These are phyloP conservation scores for Blastobotrys elegans DNA, from an alignment of 1,139 yeast genomes.

Conservation along the genomic window DNA sequence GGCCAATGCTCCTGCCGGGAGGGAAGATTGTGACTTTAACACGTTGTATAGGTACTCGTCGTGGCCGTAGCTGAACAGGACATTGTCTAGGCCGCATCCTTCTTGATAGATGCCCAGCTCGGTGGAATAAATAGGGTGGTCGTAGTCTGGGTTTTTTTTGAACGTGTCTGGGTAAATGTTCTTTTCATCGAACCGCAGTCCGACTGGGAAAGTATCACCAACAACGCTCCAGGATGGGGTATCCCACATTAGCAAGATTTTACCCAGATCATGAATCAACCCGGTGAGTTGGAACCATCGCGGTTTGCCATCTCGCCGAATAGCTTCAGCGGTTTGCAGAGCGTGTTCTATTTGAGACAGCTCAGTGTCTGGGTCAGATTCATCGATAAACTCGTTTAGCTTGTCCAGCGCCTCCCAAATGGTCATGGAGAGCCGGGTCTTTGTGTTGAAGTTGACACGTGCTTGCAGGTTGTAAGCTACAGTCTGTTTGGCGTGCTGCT, in stretches of 20 bases:
- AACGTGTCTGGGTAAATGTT: constrained; percentile 60
- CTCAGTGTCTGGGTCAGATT: constrained; percentile 72
- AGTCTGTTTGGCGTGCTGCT: constrained; percentile 66
- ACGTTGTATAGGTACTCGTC: constrained; percentile 75
- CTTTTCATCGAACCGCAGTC: constrained; percentile 57
- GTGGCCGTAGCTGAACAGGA: constrained; percentile 76
- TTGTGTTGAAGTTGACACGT: constrained; percentile 62
- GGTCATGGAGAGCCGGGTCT: constrained; percentile 58
- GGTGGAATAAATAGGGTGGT: constrained; percentile 60
- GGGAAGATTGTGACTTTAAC: constrained; percentile 56
- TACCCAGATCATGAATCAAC: constrained; percentile 65
- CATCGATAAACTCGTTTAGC: constrained; percentile 59
- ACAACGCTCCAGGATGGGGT: constrained; percentile 80
- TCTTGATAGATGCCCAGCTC: constrained; percentile 63
- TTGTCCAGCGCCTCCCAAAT: constrained; percentile 68
- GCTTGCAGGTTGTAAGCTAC: constrained; percentile 72
- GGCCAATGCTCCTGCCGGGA: constrained; percentile 64
- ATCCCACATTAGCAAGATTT: constrained; percentile 61
- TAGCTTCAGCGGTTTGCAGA: constrained; percentile 71
- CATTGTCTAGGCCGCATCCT: constrained; percentile 63
- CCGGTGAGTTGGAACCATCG: constrained; percentile 77
- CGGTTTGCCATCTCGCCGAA: constrained; percentile 60
- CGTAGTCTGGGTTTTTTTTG: constrained; percentile 53
- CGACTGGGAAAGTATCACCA: constrained; percentile 74
- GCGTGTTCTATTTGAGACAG: constrained; percentile 73